Evolutionary conservation across 495 filamentous ascomycete species (phyloP), one percentile per base, ranked within the genome.

Genomic region (Xylaria grammica): DNA sequence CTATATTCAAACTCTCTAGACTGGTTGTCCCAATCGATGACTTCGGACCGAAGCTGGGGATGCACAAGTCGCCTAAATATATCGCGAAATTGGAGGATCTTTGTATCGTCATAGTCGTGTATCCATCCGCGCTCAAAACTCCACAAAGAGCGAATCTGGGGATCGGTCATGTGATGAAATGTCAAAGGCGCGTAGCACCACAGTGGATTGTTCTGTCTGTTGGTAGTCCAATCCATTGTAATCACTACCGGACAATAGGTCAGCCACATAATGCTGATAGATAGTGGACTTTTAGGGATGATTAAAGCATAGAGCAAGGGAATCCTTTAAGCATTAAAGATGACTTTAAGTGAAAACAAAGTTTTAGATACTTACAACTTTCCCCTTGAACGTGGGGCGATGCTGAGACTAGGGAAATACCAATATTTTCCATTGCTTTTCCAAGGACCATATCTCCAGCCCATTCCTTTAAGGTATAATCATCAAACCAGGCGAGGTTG

Each of bases 391-490:
- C 4, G 9, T 62, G 46, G 10, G 59, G 59, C 1, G 32, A 52
- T 42, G 59, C 59, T 6, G 34, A 29, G 22, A 20, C 32, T 19
- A 62, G 8, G 59, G n/a, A n/a, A 42, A 62, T 52, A 10, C 48
- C 30, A 10, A 30, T 24, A 22, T 50, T 32, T 3, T 29, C 24
- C 46, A 62, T 50, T 13, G 59, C 59, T 15, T 45, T 52, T 29
- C 59, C 58, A 13, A 62, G 13, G 3, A 62, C 27, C 59, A 53
- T 62, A 5, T 62, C 59, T 29, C 59, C 59, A 22, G 59, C 59
- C 59, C 59, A 62, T 42, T 49, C 42, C 15, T 62, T 50, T 26
- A 20, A 32, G 17, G 58, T 61, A 27, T 49, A 61, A 3, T 61
- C 5, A 27, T 61, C 58, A n/a, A 32, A 61, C 58, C 48, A 38